Percentiles rank a stretch among this genome's conserved stretches.
Evolutionary conservation across 352 stramenopile species (phyloP).

Genomic region (Aphanomyces cochlioides): DNA sequence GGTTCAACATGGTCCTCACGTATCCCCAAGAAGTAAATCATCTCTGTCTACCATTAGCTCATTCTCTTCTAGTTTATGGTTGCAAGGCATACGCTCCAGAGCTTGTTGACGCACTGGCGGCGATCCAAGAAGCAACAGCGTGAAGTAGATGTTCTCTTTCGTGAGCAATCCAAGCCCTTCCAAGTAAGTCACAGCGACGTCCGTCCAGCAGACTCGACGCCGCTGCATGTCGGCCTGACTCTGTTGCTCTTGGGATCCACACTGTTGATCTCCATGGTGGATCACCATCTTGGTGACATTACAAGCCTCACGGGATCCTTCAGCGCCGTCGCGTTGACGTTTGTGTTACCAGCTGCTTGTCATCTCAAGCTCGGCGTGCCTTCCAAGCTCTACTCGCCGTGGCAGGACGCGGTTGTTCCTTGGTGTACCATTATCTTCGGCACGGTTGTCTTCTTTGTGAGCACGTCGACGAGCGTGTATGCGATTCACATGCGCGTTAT

Average conservation of each 20-base stretch:
- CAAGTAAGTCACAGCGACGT: not conserved
- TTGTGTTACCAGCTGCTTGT: slow-evolving; percentile 49
- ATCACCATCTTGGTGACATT: slow-evolving; percentile 35
- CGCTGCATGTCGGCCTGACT: slow-evolving; percentile 30
- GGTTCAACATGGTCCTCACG: slow-evolving; percentile 40
- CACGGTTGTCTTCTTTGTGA: slow-evolving; percentile 18
- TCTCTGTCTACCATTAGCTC: not conserved
- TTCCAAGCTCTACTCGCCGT: not conserved
- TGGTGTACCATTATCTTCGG: slow-evolving; percentile 22
- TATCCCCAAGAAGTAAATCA: slow-evolving; percentile 45
- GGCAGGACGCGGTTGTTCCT: slow-evolving; percentile 14
- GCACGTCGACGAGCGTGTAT: slow-evolving; percentile 11
- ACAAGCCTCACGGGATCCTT: slow-evolving; percentile 45
- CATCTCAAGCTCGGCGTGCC: slow-evolving; percentile 41
- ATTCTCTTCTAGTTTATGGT: slow-evolving; percentile 41
- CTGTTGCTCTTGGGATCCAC: slow-evolving; percentile 37
- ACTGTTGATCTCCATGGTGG: slow-evolving; percentile 43
- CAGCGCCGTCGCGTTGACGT: slow-evolving; percentile 42
- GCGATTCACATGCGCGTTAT: not conserved
- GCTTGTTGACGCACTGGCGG: slow-evolving; percentile 32
- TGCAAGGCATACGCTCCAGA: slow-evolving; percentile 44
- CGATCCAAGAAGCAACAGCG: slow-evolving; percentile 27
- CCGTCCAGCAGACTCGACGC: slow-evolving; percentile 19
- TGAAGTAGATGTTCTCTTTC: slow-evolving; percentile 45
- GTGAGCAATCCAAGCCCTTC: slow-evolving; percentile 31